Percentiles rank a stretch among this genome's conserved stretches.
These are phyloP conservation scores for Scutellaria baicalensis DNA, from an alignment of 257 asterid genomes.

Conservation along the genomic window DNA sequence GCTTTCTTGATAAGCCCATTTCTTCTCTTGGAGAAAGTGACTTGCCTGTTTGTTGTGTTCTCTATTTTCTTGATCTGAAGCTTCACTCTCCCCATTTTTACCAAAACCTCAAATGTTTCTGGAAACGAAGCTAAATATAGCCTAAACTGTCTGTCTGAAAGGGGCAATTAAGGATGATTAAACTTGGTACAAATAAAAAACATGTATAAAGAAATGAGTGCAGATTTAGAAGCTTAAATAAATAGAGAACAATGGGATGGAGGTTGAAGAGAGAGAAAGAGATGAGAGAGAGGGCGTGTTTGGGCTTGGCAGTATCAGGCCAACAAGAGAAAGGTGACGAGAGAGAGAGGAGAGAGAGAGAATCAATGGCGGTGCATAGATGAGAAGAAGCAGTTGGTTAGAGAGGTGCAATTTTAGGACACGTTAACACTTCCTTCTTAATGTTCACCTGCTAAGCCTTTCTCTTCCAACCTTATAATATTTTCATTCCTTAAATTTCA, in stretches of 20 bases:
- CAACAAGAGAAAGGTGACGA: conserved; percentile 41
- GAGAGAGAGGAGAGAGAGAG: conserved; percentile 17
- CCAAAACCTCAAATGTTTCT: neutral
- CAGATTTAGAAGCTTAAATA: neutral
- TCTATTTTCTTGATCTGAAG: conserved; percentile 90
- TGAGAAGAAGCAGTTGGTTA: conserved; percentile 4
- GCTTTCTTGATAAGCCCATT: conserved; percentile 96
- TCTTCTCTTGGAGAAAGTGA: conserved; percentile 95
- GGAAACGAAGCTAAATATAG: conserved; percentile 32
- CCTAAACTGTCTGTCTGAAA: neutral
- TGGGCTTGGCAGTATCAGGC: conserved; percentile 57
- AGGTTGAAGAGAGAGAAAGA: neutral
- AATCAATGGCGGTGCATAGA: conserved; percentile 45
- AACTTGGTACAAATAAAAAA: neutral
- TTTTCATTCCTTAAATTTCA: neutral
- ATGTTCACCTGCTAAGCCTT: conserved; percentile 15
- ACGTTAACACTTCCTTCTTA: conserved; percentile 12
- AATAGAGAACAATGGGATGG: too few species aligned
- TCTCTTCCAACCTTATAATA: neutral
- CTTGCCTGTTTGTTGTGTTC: conserved; percentile 93
- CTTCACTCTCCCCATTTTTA: conserved; percentile 84
- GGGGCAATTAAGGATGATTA: neutral
- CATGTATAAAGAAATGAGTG: neutral
- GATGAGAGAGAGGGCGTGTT: conserved; percentile 8
- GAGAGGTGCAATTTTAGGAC: conserved; percentile 10